Evolutionary conservation across 805 yeast species (phyloP).

Genomic region (Candida silvicultrix): DNA sequence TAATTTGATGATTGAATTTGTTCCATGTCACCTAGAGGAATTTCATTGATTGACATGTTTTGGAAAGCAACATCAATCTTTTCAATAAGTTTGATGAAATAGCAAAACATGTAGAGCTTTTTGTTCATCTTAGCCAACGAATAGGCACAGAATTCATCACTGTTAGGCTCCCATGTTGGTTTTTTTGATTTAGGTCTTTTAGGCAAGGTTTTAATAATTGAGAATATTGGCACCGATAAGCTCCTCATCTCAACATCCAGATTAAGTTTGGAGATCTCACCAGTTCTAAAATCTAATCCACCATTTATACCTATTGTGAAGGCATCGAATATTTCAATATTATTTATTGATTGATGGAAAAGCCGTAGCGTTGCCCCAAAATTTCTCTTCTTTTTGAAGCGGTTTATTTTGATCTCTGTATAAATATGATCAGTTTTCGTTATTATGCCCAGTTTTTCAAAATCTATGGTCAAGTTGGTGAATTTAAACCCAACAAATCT

Average conservation of each 20-base stretch:
- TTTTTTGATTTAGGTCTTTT: background rate
- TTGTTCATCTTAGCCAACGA: conserved; percentile 8
- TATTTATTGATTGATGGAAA: conserved; percentile 13
- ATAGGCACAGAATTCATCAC: conserved; percentile 6
- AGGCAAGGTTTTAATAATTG: conserved; percentile 6
- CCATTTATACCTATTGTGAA: conserved; percentile 12
- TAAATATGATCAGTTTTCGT: conserved; percentile 9
- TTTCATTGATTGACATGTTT: conserved; percentile 11
- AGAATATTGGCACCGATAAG: conserved; percentile 10
- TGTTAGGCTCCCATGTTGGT: background rate
- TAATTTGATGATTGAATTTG: conserved; percentile 16
- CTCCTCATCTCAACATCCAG: conserved; percentile 13
- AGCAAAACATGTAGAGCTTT: conserved; percentile 6
- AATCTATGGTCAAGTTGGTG: conserved; percentile 6
- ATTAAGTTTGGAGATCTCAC: conserved; percentile 12
- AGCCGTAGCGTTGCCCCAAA: conserved; percentile 9
- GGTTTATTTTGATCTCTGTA: conserved; percentile 12
- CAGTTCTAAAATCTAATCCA: conserved; percentile 12
- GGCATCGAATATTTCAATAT: conserved; percentile 14
- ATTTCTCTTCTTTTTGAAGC: conserved; percentile 1
- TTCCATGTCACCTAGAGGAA: conserved; percentile 15
- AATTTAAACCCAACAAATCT: conserved; percentile 19
- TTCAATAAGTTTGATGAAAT: conserved; percentile 12
- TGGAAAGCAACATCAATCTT: conserved; percentile 12
- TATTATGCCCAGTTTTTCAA: conserved; percentile 8